Evolutionary conservation across 768 basidiomycete species (phyloP), one percentile per base, ranked within the genome.

Genomic region (Trametes cubensis): DNA sequence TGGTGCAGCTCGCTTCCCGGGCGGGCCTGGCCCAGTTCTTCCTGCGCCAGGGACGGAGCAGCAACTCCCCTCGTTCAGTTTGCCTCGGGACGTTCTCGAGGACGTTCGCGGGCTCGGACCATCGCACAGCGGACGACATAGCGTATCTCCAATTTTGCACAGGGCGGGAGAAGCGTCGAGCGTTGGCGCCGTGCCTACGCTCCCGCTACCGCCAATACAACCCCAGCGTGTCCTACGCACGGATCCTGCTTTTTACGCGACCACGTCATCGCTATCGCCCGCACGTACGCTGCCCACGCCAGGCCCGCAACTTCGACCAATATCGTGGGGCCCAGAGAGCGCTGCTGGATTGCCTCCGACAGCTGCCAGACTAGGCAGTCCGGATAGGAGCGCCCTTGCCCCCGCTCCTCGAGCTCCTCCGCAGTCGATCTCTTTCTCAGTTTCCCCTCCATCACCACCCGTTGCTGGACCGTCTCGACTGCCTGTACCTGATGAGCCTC

Each of bases 401-500:
- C 54, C 48, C 34, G 34, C 34, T 53, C 21, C 50, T 8, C 55
- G 39, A 26, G 38, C 26, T 20, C 34, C 20, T 20, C 39, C 53
- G 47, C 60, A 49, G 26, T 52, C 54, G 4, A 49, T 21, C 26
- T 40, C 26, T 17, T 15, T 39, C 18, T 2, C 14, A 0, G 48
- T 26, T 45, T 23, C 60, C n/a, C 60, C 39, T 48, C 51, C 53
- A 13, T 41, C 60, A 6, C 48, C 51, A 3, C 62, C 62, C n/a
- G 58, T 60, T n/a, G 62, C 62, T 11, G 62, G 62, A 10, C 62
- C 62, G 8, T 64, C 62, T 1, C 62, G 49, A 38, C 55, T 46
- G 44, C 41, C 30, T 34, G 51, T 38, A 39, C 34, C 30, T 21
- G 51, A 50, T 46, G 59, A 46, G 52, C 60, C 57, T 15, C 40